These are phyloP conservation scores for Waltiozyma sp. DNA, from an alignment of 1,139 yeast species.

Conservation along the genomic window DNA sequence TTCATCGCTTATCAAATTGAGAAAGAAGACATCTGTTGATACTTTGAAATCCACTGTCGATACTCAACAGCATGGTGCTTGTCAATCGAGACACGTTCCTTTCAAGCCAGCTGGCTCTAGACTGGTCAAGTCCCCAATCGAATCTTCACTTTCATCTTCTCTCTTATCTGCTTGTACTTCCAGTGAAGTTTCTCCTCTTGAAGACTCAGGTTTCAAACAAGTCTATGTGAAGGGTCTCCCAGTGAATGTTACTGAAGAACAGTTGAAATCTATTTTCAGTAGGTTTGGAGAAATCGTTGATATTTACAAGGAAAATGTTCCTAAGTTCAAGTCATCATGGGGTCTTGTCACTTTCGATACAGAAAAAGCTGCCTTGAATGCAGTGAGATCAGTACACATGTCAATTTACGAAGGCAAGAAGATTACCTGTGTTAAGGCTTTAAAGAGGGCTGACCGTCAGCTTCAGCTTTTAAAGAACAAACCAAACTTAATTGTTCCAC, in stretches of 20 bases:
- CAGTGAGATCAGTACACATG: constrained; percentile 21
- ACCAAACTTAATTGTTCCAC: constrained; percentile 1
- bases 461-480: constrained; percentile 3
- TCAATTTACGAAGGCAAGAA: constrained; percentile 18
- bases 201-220: constrained; percentile 16
- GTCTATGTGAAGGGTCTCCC: constrained; percentile 37
- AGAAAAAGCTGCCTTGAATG: constrained; percentile 19
- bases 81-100: neutral
- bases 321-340: constrained; percentile 31
- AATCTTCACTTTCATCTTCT: constrained; percentile 1
- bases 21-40: neutral
- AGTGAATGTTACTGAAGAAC: constrained; percentile 24
- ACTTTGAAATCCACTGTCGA: neutral
- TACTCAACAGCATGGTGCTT: neutral
- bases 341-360: constrained; percentile 32
- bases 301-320: constrained; percentile 27
- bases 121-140: neutral
- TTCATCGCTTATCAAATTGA: neutral
- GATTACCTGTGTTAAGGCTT: constrained; percentile 24
- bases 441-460: constrained; percentile 14
- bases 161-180: neutral
- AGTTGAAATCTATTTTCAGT: constrained; percentile 25
- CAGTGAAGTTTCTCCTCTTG: neutral
- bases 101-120: neutral
- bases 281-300: constrained; percentile 31